These are phyloP conservation scores for Hyphopichia fennica DNA, from an alignment of 1,139 yeast genomes.

Conservation along the genomic window DNA sequence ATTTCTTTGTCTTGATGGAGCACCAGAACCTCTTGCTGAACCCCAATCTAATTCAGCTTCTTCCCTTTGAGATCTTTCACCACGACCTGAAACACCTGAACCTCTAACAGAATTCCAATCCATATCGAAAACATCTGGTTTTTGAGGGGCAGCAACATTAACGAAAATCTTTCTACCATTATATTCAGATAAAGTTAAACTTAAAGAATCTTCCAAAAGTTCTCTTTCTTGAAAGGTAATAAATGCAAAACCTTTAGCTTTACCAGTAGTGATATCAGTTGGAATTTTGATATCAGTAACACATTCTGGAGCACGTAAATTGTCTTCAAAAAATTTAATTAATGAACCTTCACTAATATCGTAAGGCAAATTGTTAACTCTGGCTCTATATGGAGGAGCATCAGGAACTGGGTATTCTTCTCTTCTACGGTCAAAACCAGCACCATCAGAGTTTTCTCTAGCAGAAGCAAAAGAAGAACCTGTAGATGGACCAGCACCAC, in stretches of 20 bases:
- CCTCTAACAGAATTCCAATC: conserved; percentile 49
- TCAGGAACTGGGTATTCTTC: conserved; percentile 87
- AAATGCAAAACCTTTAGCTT: conserved; percentile 84
- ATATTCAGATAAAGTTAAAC: conserved; percentile 61
- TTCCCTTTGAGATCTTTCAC: conserved; percentile 23
- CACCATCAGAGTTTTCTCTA: conserved; percentile 9
- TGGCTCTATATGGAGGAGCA: conserved; percentile 86
- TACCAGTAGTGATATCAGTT: conserved; percentile 59
- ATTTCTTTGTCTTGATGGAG: conserved; percentile 43
- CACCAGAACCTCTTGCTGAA: conserved; percentile 33
- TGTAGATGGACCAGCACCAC: conserved; percentile 23
- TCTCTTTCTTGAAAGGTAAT: conserved; percentile 72
- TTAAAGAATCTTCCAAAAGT: conserved; percentile 68
- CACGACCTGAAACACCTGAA: conserved; percentile 14
- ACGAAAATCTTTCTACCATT: conserved; percentile 80
- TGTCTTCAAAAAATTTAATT: conserved; percentile 65
- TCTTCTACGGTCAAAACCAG: conserved; percentile 35
- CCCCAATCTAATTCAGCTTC: conserved; percentile 18
- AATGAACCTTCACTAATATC: conserved; percentile 70
- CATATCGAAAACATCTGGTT: conserved; percentile 46
- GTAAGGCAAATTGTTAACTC: conserved; percentile 85
- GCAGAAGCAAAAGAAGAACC: conserved; percentile 2
- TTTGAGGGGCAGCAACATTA: conserved; percentile 87
- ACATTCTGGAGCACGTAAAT: conserved; percentile 50
- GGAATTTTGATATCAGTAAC: conserved; percentile 68